Evolutionary conservation across 164 flowering plant species (phyloP), one percentile per base, ranked within the genome.

Genomic region (Aristolochia californica): DNA sequence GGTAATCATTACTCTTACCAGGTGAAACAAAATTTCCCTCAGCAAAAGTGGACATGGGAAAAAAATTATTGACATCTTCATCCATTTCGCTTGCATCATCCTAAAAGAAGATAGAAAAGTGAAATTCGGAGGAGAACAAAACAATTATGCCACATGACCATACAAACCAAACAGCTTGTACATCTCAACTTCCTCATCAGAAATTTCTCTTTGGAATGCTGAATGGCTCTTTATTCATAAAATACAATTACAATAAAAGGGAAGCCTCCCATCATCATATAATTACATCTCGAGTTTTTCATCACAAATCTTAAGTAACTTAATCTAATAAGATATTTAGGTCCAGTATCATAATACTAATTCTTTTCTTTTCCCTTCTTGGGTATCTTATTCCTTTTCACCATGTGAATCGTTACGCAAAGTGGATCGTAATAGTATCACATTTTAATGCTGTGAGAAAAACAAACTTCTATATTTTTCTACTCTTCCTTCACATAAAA

Each of bases 31-130:
- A 64, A 59, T 53, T 45, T n/a, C 62, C 75, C 18, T 70, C 67
- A 58, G 70, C 62, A 63, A 67, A 62, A 0, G 66, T 34, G 9
- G 77, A 68, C 18, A 81, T 75, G 49, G 68, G 69, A 58, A 76
- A 66, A 22, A 64, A 60, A 58, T 75, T 78, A 45, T 63, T 69
- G 43, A 48, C 73, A 34, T 71, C 62, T 24, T 66, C 76, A 48
- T 52, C 67, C 23, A 40, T 60, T 43, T 70, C 74, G 57, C 13
- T 54, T 10, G 50, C 48, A 30, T 65, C 67, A 62, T 40, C 75
- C 85, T 83, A 40, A 20, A 58, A 20, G 5, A 26, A 47, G 50
- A 59, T 45, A 4, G 53, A 34, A 15, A 24, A 13, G 4, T 23
- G n/a, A 34, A 49, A 60, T 15, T 30, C 30, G 14, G 22, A 4